Base-by-base conservation (phyloP, 2,329 filamentous ascomycete species). In the Beauveria scarabaeidicola region DNA sequence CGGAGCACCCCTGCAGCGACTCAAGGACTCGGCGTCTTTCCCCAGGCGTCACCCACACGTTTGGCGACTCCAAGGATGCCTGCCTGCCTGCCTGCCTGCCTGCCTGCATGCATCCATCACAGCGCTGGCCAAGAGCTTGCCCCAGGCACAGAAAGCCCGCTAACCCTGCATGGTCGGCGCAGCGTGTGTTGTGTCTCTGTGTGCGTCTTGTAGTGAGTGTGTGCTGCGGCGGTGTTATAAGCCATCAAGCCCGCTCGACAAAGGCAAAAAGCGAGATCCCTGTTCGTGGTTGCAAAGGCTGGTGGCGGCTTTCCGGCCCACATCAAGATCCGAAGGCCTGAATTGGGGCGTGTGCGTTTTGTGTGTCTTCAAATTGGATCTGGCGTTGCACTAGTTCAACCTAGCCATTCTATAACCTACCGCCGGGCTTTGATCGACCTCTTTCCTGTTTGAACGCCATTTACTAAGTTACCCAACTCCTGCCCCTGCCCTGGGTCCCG, bases 291-390 rank as follows among this genome's bases (percentile, higher is more conserved):
- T 32, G 56, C 48, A 59, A 40, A 43, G 44, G 46, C 55, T 58
- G 29, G 27, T 13, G 56, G 58, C 51, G 65, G 68, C 64, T 66
- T 64, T 66, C 63, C 65, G 72, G 65, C 66, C 73, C 73, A 74
- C 73, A 66, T 65, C 62, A 54, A 72, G 69, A 71, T 73, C 72
- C 70, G 44, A 72, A 50, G 69, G 67, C 61, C 64, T 67, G 69
- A 68, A 36, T 36, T 69, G 44, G 36, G 56, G 57, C 29, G 58
- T 53, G 59, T 53, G 47, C 36, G 55, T 51, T 50, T 50, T 41
- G 46, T n/a, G 32, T 51, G 55, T 58, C 55, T 58, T 58, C 44
- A 51, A 58, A 51, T 58, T 58, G 47, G 48, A 61, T 61, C 59
- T 61, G 59, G 59, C 47, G 53, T 58, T 57, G 50, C 54, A 55